phyloP scores from a whole-genome alignment of 345 rosid genomes.

The Salix koriyanagi region DNA sequence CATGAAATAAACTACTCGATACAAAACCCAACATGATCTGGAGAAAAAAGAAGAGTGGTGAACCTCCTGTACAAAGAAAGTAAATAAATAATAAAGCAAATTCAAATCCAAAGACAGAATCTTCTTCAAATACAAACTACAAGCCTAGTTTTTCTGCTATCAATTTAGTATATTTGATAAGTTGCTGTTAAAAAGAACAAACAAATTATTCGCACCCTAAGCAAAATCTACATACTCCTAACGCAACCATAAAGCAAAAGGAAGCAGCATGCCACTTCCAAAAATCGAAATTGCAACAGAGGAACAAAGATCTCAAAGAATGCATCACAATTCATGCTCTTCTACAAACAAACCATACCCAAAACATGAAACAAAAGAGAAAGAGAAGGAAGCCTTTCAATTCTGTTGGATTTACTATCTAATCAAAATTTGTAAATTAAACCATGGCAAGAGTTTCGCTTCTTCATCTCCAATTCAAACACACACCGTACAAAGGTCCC shows the following conservation, averaged over 20 bases:
- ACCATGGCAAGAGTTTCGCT: neutral
- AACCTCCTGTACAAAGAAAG: neutral
- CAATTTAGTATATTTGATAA: neutral
- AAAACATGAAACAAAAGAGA: neutral
- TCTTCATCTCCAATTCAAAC: neutral
- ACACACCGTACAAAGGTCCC: neutral
- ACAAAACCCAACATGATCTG: neutral
- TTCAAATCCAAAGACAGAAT: neutral
- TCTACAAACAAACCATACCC: neutral
- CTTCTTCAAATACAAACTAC: neutral
- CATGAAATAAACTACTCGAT: neutral
- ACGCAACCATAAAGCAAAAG: neutral
- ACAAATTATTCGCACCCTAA: neutral
- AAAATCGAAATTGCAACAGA: neutral
- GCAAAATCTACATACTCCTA: neutral
- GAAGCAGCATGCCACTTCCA: neutral
- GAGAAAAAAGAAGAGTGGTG: neutral
- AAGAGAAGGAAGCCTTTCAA: neutral
- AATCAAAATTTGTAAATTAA: neutral
- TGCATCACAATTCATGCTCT: neutral
- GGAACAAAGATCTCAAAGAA: neutral
- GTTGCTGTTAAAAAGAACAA: neutral
- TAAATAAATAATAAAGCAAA: neutral
- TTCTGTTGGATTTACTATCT: neutral
- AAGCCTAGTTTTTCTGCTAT: neutral